A percentile compares a stretch with the other conserved stretches of the same genome.
phyloP scores from a whole-genome alignment of 192 early-diverging fungal genomes.

The Umbelopsis sp. region DNA sequence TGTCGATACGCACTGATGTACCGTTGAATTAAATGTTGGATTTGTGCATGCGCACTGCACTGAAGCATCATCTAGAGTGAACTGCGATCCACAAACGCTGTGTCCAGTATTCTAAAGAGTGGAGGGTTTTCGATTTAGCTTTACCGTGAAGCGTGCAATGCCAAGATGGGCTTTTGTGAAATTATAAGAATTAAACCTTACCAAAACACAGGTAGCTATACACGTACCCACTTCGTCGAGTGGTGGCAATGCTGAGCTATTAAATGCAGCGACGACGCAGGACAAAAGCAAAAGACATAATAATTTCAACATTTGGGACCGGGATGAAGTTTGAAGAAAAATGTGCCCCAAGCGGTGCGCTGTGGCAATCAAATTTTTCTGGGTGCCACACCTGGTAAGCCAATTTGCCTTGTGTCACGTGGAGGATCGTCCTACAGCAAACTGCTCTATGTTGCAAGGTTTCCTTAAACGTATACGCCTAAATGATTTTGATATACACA shows the following conservation, averaged over 20 bases:
- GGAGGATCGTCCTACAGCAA: background rate
- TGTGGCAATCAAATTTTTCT: too few species aligned
- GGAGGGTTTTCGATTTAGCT: too few species aligned
- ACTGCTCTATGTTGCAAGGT: too few species aligned
- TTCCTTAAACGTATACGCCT: background rate
- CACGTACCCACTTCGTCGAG: background rate
- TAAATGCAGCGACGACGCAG: background rate
- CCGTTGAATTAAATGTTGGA: constrained; percentile 3
- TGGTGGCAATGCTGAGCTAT: constrained; percentile 5
- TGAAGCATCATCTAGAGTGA: background rate
- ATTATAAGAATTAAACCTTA: background rate
- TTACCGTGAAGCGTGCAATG: too few species aligned
- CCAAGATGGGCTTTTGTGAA: too few species aligned
- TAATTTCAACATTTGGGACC: constrained; percentile 8
- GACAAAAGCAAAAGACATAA: constrained; percentile 5
- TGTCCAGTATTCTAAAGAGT: constrained; percentile 5
- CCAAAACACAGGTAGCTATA: constrained; percentile 11
- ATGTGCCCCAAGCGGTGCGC: background rate
- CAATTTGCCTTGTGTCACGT: constrained; percentile 15
- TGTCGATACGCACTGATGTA: background rate
- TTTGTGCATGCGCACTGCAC: constrained; percentile 8
- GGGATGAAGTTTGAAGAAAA: background rate
- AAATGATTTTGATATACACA: too few species aligned
- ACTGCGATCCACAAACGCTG: constrained; percentile 1
- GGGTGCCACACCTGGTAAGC: background rate